phyloP scores from a whole-genome alignment of 169 alveolate genomes.

The Theileria equi region DNA sequence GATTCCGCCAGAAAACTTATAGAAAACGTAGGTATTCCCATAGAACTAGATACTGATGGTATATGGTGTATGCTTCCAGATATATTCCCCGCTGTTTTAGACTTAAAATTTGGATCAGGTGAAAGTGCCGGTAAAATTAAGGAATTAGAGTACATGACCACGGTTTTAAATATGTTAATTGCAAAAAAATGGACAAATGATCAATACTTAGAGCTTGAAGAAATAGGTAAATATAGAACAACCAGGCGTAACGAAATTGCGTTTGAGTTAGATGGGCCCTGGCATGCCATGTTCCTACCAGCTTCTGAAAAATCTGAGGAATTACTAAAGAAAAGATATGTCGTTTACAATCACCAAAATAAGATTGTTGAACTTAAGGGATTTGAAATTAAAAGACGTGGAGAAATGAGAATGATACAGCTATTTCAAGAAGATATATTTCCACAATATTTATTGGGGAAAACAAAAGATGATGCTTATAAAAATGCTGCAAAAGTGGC shows the following conservation, averaged over 20 bases:
- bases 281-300: conserved; percentile 95
- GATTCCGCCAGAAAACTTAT: conserved; percentile 80
- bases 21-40: conserved; percentile 95
- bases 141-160: conserved; percentile 88
- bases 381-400: conserved; percentile 97
- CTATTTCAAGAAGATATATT: conserved; percentile 95
- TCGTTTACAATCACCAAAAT: conserved; percentile 89
- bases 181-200: conserved; percentile 93
- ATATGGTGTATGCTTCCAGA: conserved; percentile 97
- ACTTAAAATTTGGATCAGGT: conserved; percentile 40
- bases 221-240: conserved; percentile 70
- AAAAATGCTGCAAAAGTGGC: conserved; percentile 92
- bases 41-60: conserved; percentile 99
- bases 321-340: conserved; percentile 93
- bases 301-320: conserved; percentile 96
- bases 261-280: conserved; percentile 99
- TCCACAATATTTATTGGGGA: conserved; percentile 90
- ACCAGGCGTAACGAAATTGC: conserved; percentile 92
- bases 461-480: conserved; percentile 90
- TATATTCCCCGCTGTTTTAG: conserved; percentile 88
- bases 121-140: conserved; percentile 38
- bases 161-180: conserved; percentile 90
- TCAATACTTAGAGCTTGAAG: conserved; percentile 88
- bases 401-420: conserved; percentile 96
- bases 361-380: conserved; percentile 94